These are phyloP conservation scores for Anaeramoeba flamelloides DNA, from an alignment of 78 protist species.

Conservation along the genomic window DNA sequence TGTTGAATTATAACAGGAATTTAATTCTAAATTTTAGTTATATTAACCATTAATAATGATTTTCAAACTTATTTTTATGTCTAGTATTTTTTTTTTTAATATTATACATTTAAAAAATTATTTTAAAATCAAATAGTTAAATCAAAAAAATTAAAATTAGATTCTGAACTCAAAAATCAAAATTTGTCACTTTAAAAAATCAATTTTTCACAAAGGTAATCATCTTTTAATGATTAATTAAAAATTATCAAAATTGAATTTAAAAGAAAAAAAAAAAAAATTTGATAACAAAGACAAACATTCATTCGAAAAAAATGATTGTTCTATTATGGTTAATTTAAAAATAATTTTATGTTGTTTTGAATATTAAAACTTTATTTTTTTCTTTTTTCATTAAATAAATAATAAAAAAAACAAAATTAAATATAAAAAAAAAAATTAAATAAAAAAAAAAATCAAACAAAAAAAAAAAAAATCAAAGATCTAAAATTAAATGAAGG, in stretches of 20 bases:
- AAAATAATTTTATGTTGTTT: not conserved
- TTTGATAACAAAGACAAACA: not conserved
- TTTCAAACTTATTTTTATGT: too few species aligned
- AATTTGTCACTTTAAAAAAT: too few species aligned
- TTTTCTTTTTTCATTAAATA: too few species aligned
- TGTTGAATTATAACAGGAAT: too few species aligned
- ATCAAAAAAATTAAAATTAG: not conserved
- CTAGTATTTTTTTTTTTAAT: too few species aligned
- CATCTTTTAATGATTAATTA: too few species aligned
- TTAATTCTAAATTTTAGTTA: too few species aligned
- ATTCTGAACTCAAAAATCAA: not conserved
- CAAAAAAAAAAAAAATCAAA: not conserved
- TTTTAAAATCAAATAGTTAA: not conserved
- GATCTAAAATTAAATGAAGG: not conserved
- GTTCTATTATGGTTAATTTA: not conserved
- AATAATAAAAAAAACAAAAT: not conserved
- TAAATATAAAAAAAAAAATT: not conserved
- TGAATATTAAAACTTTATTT: too few species aligned
- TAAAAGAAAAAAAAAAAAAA: not conserved
- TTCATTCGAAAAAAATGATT: not conserved
- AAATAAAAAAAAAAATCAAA: not conserved
- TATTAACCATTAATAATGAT: too few species aligned
- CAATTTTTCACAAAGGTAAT: too few species aligned
- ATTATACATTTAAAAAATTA: not conserved
- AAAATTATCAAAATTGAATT: not conserved